Base-by-base conservation (phyloP, 139 green algal species). In the Chlamydomonas sp. region DNA sequence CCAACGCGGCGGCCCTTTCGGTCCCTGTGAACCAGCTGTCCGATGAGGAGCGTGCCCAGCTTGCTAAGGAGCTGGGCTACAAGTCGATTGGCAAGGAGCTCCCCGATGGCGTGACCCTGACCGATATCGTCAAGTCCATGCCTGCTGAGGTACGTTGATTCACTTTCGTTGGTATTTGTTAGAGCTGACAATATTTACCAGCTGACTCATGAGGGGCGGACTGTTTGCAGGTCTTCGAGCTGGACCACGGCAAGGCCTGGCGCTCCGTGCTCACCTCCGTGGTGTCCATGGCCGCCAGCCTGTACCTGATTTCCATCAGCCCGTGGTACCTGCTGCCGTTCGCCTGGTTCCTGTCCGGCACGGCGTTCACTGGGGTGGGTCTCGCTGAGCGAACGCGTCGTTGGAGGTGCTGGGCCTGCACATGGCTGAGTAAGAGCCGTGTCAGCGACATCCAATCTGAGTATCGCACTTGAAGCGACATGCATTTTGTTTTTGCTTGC, bases 241-340 rank as follows among this genome's bases (percentile, higher is more conserved):
- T 98, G 15, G 95, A 98, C 85, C 88, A 93, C 31, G 85, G 87
- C 82, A 97, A 94, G 88, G 95, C 97, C 1, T 98, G 96, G 96
- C 77, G 93, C 14, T 90, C 94, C 2, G 94, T 97, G 6, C 81
- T 92, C 10, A 96, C 92, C 20, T 93, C 94, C 59, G 60, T 98
- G 5, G 77, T 80, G 5, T 93, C 94, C 31, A 93, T 97, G 77
- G 81, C 95, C 9, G 86, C 84, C 67, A 95, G 90, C 80, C 71
- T 97, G 67, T 96, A 95, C 83, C 90, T 98, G 60, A 98, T 99
- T 86, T 90, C 87, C 66, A 90, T 98, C 14, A 93, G 94, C 3
- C 97, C 97, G 57, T 98, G 95, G 93, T 99, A 97, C 89, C 91
- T 99, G 76, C 95, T 99, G 68, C 97, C 97, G 58, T 92, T 99